phyloP scores from a whole-genome alignment of 495 filamentous ascomycete genomes.

The Tuber borchii region DNA sequence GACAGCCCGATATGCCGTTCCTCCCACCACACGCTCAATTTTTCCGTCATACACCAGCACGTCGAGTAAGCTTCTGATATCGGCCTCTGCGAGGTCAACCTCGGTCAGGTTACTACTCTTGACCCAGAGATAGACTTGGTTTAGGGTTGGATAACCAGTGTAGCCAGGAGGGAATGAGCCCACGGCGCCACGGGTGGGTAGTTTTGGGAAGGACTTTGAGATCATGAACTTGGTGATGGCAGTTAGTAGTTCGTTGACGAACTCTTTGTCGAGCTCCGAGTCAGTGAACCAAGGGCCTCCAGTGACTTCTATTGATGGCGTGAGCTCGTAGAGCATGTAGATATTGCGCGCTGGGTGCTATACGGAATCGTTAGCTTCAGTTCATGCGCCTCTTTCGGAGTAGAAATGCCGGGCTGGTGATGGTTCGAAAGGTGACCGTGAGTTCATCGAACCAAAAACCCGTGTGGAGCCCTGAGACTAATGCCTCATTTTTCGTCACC shows the following conservation, averaged over 20 bases:
- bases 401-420: neutral
- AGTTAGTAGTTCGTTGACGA: conserved; percentile 64
- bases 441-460: conserved; percentile 28
- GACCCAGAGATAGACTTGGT: conserved; percentile 64
- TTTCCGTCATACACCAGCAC: conserved; percentile 79
- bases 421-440: conserved; percentile 5
- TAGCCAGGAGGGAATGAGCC: conserved; percentile 62
- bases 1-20: conserved; percentile 50
- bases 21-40: conserved; percentile 55
- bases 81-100: conserved; percentile 59
- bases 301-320: conserved; percentile 77
- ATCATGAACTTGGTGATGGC: conserved; percentile 66
- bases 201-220: conserved; percentile 47
- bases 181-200: conserved; percentile 41
- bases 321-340: conserved; percentile 56
- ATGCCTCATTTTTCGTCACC: conserved; percentile 25
- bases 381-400: neutral
- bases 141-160: conserved; percentile 65
- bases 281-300: conserved; percentile 93
- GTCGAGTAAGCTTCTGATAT: conserved; percentile 74
- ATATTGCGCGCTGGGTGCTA: conserved; percentile 63
- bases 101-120: conserved; percentile 58
- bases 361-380: conserved; percentile 8
- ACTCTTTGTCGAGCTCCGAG: conserved; percentile 73
- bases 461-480: conserved; percentile 29